Percentiles rank a stretch among this genome's conserved stretches.
phyloP scores from a whole-genome alignment of 2,329 filamentous ascomycete species.

The Ramularia collo-cygni region DNA sequence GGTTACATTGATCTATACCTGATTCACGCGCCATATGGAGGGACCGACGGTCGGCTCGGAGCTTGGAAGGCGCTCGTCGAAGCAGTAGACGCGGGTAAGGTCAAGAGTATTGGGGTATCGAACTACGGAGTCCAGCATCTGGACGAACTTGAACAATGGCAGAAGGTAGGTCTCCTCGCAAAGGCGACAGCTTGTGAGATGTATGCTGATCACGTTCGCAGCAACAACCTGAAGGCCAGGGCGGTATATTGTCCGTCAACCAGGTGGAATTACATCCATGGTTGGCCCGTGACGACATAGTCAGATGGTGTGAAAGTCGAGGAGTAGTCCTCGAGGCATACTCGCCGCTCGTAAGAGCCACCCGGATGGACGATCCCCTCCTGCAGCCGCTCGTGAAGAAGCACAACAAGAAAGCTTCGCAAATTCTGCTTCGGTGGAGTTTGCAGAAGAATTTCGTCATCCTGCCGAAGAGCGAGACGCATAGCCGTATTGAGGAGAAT shows the following conservation, averaged over 20 bases:
- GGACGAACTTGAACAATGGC: constrained; percentile 47
- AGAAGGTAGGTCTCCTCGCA: constrained; percentile 33
- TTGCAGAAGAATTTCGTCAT: constrained; percentile 56
- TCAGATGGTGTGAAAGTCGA: constrained; percentile 62
- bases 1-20: constrained; percentile 42
- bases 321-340: constrained; percentile 44
- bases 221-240: constrained; percentile 44
- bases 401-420: constrained; percentile 51
- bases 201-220: constrained; percentile 3
- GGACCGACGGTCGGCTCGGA: constrained; percentile 42
- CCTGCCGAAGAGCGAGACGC: constrained; percentile 55
- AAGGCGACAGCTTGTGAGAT: background rate
- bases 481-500: constrained; percentile 46
- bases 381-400: constrained; percentile 48
- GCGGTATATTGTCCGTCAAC: constrained; percentile 70
- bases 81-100: constrained; percentile 45
- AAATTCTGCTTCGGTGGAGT: constrained; percentile 56
- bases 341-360: constrained; percentile 36
- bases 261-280: constrained; percentile 91
- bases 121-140: constrained; percentile 52
- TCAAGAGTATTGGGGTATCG: constrained; percentile 47
- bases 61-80: constrained; percentile 51
- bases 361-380: constrained; percentile 46
- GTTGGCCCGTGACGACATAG: constrained; percentile 72
- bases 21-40: constrained; percentile 49